A percentile compares a stretch with the other conserved stretches of the same genome.
phyloP scores from a whole-genome alignment of 2,329 filamentous ascomycete species.

The Ceratocystis harringtonii region DNA sequence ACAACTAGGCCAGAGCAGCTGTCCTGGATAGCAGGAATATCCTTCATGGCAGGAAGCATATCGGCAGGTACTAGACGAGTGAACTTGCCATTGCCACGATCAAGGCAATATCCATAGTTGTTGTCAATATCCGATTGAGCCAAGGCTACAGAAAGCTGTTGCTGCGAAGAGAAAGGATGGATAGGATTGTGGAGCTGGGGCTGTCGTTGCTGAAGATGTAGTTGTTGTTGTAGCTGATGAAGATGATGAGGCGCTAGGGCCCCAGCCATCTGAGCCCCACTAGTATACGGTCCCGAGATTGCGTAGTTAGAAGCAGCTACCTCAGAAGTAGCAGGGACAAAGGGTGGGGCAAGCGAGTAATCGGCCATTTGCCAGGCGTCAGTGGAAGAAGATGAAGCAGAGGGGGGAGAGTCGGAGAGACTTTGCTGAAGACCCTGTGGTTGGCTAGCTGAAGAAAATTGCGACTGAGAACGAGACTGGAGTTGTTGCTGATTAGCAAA shows the following conservation, averaged over 20 bases:
- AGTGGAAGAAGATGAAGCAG: not conserved
- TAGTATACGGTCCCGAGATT: not conserved
- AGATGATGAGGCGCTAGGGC: slow-evolving; percentile 5
- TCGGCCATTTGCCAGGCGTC: slow-evolving; percentile 2
- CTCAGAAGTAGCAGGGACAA: slow-evolving; percentile 9
- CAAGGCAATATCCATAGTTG: slow-evolving; percentile 36
- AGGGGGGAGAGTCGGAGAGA: not conserved
- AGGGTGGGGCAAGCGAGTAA: slow-evolving; percentile 1
- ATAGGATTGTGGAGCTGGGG: not conserved
- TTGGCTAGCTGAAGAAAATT: not conserved
- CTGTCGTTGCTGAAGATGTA: slow-evolving; percentile 8
- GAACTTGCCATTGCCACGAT: slow-evolving; percentile 37
- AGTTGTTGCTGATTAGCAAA: not conserved
- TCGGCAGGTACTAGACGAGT: slow-evolving; percentile 43
- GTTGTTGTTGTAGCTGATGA: slow-evolving; percentile 7
- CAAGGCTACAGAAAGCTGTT: not conserved
- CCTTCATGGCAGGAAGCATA: slow-evolving; percentile 31
- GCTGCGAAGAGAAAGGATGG: not conserved
- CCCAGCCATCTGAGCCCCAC: not conserved
- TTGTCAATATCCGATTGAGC: not conserved
- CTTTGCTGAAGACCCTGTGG: not conserved
- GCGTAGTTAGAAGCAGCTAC: not conserved
- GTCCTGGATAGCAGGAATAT: slow-evolving; percentile 30
- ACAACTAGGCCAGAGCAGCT: slow-evolving; percentile 32
- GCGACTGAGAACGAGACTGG: not conserved